Evolutionary conservation across 805 yeast species (phyloP), one percentile per base, ranked within the genome.

Genomic region (Myxozyma neglecta): DNA sequence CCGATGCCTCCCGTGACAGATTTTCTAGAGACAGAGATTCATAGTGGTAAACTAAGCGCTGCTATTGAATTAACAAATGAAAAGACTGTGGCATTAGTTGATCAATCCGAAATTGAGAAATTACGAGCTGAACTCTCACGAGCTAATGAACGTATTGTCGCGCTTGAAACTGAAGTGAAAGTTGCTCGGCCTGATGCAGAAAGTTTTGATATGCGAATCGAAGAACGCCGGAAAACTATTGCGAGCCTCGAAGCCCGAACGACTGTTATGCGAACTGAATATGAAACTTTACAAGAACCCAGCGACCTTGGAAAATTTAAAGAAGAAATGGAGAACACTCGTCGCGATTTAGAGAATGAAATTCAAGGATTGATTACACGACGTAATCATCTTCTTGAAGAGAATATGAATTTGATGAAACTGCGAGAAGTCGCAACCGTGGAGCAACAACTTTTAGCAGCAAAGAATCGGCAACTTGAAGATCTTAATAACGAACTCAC

Each of bases 261-360:
- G n/a, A 70, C 70, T 32, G 64, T 73, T 1, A 69, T 73, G 3
- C 69, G 71, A 39, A 67, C 74, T n/a, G 84, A 80, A 63, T 72
- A 76, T 46, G 81, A 78, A 57, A 67, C 80, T 3, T 67, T 85
- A 11, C 70, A 73, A 14, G 73, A 72, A 10, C 32, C 42, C 7
- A 14, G 14, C n/a, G 61, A 45, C 7, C 58, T 71, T 6, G 63
- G 61, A n/a, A 67, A 69, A 59, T 71, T 73, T 45, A 56, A 88
- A 13, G 80, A 78, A 52, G 80, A 75, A 18, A 75, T 90, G 64
- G 79, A 75, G 36, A 62, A 68, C 0, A 80, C 81, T 51, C 86
- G 81, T 73, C 77, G 75, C 39, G 72, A 74, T 16, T 73, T 90
- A 55, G 75, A 73, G 51, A 63, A 68, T 16, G 89, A 85, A 57